Conservation (phyloP, 345 rosid species). For the Citrus inodora region DNA sequence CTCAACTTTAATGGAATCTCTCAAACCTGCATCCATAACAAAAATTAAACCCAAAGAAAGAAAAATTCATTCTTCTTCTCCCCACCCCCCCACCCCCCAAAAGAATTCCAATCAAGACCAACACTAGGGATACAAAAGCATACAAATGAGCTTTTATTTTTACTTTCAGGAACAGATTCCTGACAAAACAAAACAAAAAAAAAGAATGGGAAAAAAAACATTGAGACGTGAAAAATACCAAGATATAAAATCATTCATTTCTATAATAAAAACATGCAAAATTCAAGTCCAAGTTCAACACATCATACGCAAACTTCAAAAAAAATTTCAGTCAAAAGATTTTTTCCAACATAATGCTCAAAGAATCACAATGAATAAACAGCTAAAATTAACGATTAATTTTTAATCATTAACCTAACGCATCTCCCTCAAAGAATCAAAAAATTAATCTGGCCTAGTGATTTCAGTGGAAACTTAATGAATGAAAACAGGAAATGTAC, state of each 20-base stretch:
- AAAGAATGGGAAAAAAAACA: no score
- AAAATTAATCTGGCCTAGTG: neutral
- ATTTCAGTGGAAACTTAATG: neutral
- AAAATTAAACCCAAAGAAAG: neutral
- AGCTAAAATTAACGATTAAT: neutral
- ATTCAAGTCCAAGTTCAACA: no score
- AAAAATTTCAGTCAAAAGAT: neutral
- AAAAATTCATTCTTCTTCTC: neutral
- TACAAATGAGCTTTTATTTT: neutral
- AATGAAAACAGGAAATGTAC: neutral
- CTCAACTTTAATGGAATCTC: neutral
- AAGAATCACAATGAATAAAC: neutral
- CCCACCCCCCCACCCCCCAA: no score
- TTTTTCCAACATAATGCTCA: neutral
- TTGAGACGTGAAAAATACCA: neutral
- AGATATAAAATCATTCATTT: neutral
- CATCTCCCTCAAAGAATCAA: neutral
- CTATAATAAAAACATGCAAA: neutral
- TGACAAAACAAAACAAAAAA: no score
- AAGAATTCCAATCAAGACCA: neutral
- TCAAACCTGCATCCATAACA: neutral
- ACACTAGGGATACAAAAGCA: neutral
- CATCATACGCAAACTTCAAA: no score
- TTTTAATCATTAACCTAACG: no score
- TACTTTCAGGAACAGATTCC: neutral